Base-by-base conservation (phyloP, 495 filamentous ascomycete genomes). In the Penicillium dipodomyicola region DNA sequence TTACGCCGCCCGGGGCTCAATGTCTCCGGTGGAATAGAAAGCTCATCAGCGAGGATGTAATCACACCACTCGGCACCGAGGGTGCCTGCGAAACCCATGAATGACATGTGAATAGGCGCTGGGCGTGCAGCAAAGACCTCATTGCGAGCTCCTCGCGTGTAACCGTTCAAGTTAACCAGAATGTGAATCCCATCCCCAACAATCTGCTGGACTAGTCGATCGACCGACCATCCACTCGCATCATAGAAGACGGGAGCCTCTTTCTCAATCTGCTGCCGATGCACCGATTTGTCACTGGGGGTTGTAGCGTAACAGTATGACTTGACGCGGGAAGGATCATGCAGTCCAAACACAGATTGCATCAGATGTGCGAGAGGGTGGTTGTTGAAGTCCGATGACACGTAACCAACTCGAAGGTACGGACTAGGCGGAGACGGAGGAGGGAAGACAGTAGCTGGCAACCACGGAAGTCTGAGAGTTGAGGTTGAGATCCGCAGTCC, bases 321-420 rank as follows among this genome's bases (percentile, higher is more conserved):
- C 67, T 86, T 88, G 11, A 88, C 90, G 19, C 83, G 82, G 29
- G 68, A 71, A 0, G 80, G 78, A 61, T 96, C 73, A 72, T 99
- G 94, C 51, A 97, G 74, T 2, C 94, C 94, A 75, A 99, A 99
- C 5, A 97, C 94, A 5, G 94, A 97, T 71, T 99, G 94, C 94
- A 99, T 99, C 60, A 97, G 71, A 74, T 97, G 92, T 5, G 95
- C 94, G 40, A 99, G 79, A 32, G 94, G 94, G 65, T 99, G 94
- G 67, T 99, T 99, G 67, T 99, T 99, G 73, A 99, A 99, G 69
- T 99, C 94, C 0, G 93, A 97, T 2, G 94, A 97, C 29, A 99
- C 86, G 67, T 99, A 99, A 44, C 94, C 94, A 52, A 99, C 86
- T 60, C 89, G 90, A 37, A 99, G 84, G 57, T 87, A 83, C 0